Evolutionary conservation across 73 alveolate species (phyloP).

Genomic region (Paramecium pentaurelia): DNA sequence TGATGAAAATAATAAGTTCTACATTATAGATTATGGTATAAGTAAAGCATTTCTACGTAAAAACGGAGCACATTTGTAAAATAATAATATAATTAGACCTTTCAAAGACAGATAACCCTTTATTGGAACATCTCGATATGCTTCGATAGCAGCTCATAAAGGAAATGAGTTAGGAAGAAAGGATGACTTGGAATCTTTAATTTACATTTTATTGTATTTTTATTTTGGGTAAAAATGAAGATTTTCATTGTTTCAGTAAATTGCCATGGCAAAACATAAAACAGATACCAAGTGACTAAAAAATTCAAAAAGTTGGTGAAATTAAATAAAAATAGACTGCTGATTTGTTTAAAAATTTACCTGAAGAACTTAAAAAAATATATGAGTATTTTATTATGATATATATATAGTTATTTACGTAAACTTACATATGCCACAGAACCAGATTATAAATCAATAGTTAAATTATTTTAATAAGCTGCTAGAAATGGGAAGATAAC

Average conservation of each 20-base stretch:
- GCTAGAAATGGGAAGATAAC: neutral
- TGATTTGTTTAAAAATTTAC: constrained; percentile 71
- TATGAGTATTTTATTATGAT: constrained; percentile 56
- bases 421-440: neutral
- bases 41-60: constrained; percentile 74
- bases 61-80: constrained; percentile 48
- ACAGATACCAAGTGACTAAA: constrained; percentile 78
- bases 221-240: constrained; percentile 41
- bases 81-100: neutral
- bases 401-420: neutral
- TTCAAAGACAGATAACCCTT: constrained; percentile 37
- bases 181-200: constrained; percentile 75
- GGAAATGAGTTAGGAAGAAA: constrained; percentile 86
- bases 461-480: neutral
- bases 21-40: constrained; percentile 32
- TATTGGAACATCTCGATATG: constrained; percentile 74
- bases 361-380: constrained; percentile 19
- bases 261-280: constrained; percentile 92
- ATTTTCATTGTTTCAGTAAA: neutral
- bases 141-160: constrained; percentile 71
- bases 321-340: constrained; percentile 79
- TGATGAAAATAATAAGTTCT: neutral
- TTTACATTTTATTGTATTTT: constrained; percentile 75
- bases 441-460: constrained; percentile 41
- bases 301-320: constrained; percentile 79